These are phyloP conservation scores for Fistulinella prunicolor DNA, from an alignment of 768 basidiomycete genomes.

Conservation along the genomic window DNA sequence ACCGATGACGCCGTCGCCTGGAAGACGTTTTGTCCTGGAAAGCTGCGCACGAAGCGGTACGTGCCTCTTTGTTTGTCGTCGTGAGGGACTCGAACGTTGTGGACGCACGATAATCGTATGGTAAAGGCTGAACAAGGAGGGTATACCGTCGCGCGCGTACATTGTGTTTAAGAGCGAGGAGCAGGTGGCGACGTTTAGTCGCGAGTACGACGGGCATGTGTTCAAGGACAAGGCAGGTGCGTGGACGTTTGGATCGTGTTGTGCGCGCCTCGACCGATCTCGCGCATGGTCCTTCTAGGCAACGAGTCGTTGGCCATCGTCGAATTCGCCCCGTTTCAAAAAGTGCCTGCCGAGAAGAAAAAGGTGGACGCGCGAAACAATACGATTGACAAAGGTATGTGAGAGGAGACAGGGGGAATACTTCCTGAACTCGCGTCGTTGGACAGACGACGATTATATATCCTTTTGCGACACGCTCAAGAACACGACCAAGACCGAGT, in stretches of 20 bases:
- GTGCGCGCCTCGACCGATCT: neutral
- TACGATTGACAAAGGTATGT: constrained; percentile 71
- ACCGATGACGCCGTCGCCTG: constrained; percentile 65
- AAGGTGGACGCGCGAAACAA: constrained; percentile 79
- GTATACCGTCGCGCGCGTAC: constrained; percentile 84
- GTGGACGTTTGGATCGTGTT: neutral
- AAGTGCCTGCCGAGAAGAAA: constrained; percentile 68
- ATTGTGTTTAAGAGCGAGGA: constrained; percentile 83
- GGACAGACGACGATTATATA: constrained; percentile 76
- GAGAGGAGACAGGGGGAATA: neutral
- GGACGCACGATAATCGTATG: neutral
- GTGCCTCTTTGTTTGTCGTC: constrained; percentile 13
- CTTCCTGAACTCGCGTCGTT: neutral
- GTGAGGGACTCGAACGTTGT: neutral
- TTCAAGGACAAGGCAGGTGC: constrained; percentile 90
- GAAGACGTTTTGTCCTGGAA: constrained; percentile 67
- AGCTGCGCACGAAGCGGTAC: constrained; percentile 62
- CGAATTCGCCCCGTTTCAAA: constrained; percentile 93
- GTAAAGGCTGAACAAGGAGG: constrained; percentile 86
- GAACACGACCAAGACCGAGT: constrained; percentile 47
- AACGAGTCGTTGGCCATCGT: constrained; percentile 87
- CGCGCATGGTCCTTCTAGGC: constrained; percentile 49
- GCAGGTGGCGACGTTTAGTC: constrained; percentile 67
- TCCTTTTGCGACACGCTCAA: constrained; percentile 80
- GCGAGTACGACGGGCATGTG: constrained; percentile 86